Conservation (phyloP, 192 early-diverging fungal species). For the Borealophlyctis nickersoniae region DNA sequence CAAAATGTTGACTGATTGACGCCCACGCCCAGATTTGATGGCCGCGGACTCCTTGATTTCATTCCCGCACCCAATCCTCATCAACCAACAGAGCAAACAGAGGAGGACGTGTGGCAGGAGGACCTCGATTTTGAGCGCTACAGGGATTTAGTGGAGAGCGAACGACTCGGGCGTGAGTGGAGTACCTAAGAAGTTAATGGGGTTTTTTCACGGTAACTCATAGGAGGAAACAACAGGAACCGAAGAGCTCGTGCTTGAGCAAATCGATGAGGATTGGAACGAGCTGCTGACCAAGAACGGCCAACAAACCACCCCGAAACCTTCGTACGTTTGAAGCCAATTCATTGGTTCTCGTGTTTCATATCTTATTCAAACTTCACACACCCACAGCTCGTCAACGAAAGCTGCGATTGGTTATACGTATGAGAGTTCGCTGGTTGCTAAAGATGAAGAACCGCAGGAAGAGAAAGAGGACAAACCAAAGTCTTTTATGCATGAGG, state of each 20-base stretch:
- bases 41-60: conserved; percentile 46
- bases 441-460: conserved; percentile 14
- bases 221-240: conserved; percentile 20
- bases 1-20: not conserved
- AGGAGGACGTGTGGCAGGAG: conserved; percentile 43
- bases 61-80: conserved; percentile 22
- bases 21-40: conserved; percentile 37
- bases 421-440: conserved; percentile 20
- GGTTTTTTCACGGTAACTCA: not conserved
- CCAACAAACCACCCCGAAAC: not conserved
- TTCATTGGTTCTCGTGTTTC: not conserved
- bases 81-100: conserved; percentile 8
- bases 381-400: conserved; percentile 18
- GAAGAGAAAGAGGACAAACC: conserved; percentile 13
- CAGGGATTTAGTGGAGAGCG: conserved; percentile 48
- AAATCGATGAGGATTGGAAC: conserved; percentile 54
- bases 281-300: conserved; percentile 37
- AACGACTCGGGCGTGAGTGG: conserved; percentile 38
- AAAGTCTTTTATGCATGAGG: not conserved
- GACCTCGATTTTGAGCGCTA: conserved; percentile 56
- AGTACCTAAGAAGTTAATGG: not conserved
- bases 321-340: not conserved
- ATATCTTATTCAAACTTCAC: not conserved
- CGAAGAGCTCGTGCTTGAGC: conserved; percentile 34
- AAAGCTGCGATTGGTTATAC: conserved; percentile 29